These are phyloP conservation scores for Pseudogymnoascus sp. DNA, from an alignment of 2,329 filamentous ascomycete genomes.

Conservation along the genomic window DNA sequence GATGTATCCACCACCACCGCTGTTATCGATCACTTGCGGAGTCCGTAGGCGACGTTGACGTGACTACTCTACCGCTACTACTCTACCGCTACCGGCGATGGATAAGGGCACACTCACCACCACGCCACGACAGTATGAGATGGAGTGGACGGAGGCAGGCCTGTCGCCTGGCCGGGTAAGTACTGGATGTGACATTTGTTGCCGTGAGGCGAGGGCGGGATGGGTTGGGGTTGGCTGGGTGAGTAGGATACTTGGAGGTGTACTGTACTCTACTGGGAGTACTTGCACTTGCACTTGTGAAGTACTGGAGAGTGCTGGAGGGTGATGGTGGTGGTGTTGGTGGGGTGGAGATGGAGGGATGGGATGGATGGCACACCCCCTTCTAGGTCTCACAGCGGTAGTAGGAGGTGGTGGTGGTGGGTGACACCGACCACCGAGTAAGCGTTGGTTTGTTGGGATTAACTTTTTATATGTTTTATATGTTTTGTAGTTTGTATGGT, in stretches of 20 bases:
- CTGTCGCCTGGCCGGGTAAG: no score
- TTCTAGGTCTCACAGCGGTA: background rate
- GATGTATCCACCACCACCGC: background rate
- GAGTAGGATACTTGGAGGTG: no score
- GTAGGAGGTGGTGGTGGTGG: background rate
- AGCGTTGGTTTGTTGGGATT: background rate
- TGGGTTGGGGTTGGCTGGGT: no score
- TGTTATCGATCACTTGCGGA: no score
- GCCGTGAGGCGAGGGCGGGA: no score
- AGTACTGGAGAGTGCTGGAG: background rate
- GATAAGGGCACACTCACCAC: no score
- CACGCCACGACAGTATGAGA: no score
- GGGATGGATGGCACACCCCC: background rate
- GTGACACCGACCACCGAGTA: background rate
- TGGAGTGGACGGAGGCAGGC: no score
- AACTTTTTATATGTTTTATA: background rate
- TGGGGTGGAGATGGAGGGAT: background rate
- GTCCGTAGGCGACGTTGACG: no score
- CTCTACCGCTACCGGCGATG: no score
- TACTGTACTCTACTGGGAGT: background rate
- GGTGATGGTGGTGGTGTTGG: background rate
- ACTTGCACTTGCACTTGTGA: background rate
- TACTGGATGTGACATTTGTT: no score
- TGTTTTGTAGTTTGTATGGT: background rate
- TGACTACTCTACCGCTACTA: no score